These are phyloP conservation scores for Helicostylum pulchrum DNA, from an alignment of 192 early-diverging fungal species.

Conservation along the genomic window DNA sequence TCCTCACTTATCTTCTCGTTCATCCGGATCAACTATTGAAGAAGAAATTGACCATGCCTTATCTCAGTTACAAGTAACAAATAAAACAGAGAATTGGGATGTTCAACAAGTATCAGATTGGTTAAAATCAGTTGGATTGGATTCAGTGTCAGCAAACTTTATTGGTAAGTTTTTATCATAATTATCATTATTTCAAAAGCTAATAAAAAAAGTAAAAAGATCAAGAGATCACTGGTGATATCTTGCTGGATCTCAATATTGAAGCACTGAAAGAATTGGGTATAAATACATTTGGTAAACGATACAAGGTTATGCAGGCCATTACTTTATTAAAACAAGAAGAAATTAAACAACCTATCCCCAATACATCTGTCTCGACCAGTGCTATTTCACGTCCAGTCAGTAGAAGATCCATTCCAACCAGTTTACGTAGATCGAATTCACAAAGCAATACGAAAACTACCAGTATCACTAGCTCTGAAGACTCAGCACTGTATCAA, in stretches of 20 bases:
- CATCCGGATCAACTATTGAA: slow-evolving; percentile 15
- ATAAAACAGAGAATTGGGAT: slow-evolving; percentile 50
- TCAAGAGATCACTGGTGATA: slow-evolving; percentile 64
- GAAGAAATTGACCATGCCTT: slow-evolving; percentile 14
- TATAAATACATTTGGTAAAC: slow-evolving; percentile 59
- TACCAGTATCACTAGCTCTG: background rate
- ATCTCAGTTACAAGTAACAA: slow-evolving; percentile 16
- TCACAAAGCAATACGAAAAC: slow-evolving; percentile 1
- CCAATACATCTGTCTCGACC: slow-evolving; percentile 13
- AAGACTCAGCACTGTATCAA: slow-evolving; percentile 19
- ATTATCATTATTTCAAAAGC: too few relatives aligned
- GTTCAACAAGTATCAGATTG: slow-evolving; percentile 58
- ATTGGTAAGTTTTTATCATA: slow-evolving; percentile 39
- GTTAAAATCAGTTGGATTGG: slow-evolving; percentile 53
- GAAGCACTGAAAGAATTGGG: slow-evolving; percentile 65
- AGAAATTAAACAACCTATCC: slow-evolving; percentile 2
- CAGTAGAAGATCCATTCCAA: background rate
- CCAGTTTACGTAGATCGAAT: slow-evolving; percentile 7
- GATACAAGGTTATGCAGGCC: slow-evolving; percentile 63
- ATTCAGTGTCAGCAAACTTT: slow-evolving; percentile 43
- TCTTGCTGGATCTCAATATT: slow-evolving; percentile 59
- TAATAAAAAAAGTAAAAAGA: slow-evolving; percentile 33
- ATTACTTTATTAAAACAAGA: slow-evolving; percentile 51
- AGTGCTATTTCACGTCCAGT: slow-evolving; percentile 5
- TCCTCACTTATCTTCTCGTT: slow-evolving; percentile 9